Evolutionary conservation across 75 land plant species (phyloP), one percentile per base, ranked within the genome.

Genomic region (Picea glauca): DNA sequence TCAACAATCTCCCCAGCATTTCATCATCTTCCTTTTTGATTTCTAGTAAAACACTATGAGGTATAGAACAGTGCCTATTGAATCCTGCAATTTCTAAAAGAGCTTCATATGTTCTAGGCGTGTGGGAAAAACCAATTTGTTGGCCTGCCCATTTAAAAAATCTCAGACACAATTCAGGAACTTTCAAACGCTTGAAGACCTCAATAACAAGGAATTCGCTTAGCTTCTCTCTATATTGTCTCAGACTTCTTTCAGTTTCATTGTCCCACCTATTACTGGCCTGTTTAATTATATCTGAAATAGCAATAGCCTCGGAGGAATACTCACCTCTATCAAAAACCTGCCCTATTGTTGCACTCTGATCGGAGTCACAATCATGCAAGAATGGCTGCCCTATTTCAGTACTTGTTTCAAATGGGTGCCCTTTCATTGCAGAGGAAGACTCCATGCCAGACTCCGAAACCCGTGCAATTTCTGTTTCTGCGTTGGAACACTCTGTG

Each of bases 91-190:
- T 38, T 30, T 89, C 88, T 33, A 92, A 23, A 21, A 92, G 65
- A 15, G 90, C 80, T 67, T 90, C 58, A 77, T 85, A 88, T 61
- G 82, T 84, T 59, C 73, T 59, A 3, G 23, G 59, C 2, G 80
- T 77, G 58, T 92, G 94, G 33, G 40, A 40, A 63, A 90, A 92
- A 1, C 94, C 92, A 77, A 92, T 86, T 58, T 92, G 94, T 58
- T 82, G 82, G 20, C 92, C 92, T 13, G 90, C 90, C 94, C 94
- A 92, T 4, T 84, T 33, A 56, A 92, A 92, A 79, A 92, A 92
- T 77, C 80, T 84, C 2, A 90, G 78, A 76, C 86, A 75, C 77
- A 84, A 77, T 77, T 90, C 88, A 63, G 86, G 82, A 21, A 57
- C 80, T 62, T 77, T 73, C 56, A 90, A 38, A 33, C 78, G 59